phyloP scores from a whole-genome alignment of 805 yeast species.

The Lipomyces sp. region DNA sequence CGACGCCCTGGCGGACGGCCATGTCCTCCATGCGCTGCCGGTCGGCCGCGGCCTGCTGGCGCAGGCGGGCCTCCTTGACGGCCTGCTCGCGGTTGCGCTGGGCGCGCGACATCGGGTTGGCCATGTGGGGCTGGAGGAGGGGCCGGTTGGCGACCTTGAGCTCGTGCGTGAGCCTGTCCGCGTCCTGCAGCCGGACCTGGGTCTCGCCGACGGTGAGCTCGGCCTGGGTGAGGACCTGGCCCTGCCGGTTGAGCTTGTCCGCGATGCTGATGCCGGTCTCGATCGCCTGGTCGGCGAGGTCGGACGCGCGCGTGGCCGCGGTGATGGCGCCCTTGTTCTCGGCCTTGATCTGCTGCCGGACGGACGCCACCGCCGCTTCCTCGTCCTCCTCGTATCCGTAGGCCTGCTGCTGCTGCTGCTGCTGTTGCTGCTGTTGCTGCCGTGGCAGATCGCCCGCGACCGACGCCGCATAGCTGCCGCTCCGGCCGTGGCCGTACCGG shows the following conservation, averaged over 20 bases:
- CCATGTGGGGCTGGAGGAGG: conserved; percentile 1
- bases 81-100: neutral
- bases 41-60: neutral
- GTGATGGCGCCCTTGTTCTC: conserved; percentile 1
- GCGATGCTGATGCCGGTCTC: conserved; percentile 1
- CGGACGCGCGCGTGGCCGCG: neutral
- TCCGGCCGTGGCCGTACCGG: neutral
- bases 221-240: neutral
- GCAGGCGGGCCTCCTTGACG: neutral
- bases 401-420: no score
- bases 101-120: neutral
- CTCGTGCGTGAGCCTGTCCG: neutral
- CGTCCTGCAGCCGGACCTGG: neutral
- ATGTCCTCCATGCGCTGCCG: no score
- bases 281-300: conserved; percentile 3
- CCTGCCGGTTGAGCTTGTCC: conserved; percentile 2
- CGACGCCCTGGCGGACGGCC: neutral
- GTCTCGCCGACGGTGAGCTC: neutral
- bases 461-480: neutral
- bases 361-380: neutral
- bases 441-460: neutral
- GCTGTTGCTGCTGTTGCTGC: no score
- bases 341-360: conserved; percentile 4
- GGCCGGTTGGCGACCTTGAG: conserved; percentile 2
- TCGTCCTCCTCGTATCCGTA: conserved; percentile 1